Evolutionary conservation across 2,329 filamentous ascomycete genomes (phyloP), one percentile per base, ranked within the genome.

Genomic region (Cercospora brassicicola): DNA sequence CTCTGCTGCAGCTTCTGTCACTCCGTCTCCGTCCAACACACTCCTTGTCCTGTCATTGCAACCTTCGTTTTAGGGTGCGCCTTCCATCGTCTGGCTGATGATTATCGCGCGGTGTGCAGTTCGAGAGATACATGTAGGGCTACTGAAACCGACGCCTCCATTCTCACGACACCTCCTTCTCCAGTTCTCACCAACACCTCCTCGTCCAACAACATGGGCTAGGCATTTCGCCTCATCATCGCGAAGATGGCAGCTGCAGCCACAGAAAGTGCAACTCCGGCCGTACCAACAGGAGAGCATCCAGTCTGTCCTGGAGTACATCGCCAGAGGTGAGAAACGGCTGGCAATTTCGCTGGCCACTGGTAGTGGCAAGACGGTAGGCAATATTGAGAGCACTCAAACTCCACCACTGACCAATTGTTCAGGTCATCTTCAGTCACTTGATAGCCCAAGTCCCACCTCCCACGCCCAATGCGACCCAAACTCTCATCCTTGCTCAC

Each of bases 371-470:
- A 97, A 97, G 78, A 97, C 93, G 11, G 71, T 69, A 64, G 10
- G 64, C 31, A 10, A 18, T 11, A 5, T 91, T 90, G 78, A 67
- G 84, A 28, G 15, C 36, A 10, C 4, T 30, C 1, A n/a, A n/a
- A 33, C 48, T 20, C 20, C 26, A 26, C 18, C 15, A 39, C 59
- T 61, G 13, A 61, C n/a, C 3, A 10, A 23, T 23, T 28, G 9
- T 30, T n/a, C 72, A 93, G 91, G 90, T 99, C 77, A 94, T 99
- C 74, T 99, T 99, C 82, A 98, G 94, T 11, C 93, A 97, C 78
- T 86, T 99, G 56, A 96, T 99, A 70, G 89, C 92, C 75, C 90
- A 91, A 67, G 84, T 98, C 61, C 79, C 83, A 62, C 80, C 89
- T 5, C 83, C 82, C 10, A 82, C 83, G 62, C 78, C 85, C 31